phyloP scores from a whole-genome alignment of 108 stramenopile species.

The Mediolabrus comicus region DNA sequence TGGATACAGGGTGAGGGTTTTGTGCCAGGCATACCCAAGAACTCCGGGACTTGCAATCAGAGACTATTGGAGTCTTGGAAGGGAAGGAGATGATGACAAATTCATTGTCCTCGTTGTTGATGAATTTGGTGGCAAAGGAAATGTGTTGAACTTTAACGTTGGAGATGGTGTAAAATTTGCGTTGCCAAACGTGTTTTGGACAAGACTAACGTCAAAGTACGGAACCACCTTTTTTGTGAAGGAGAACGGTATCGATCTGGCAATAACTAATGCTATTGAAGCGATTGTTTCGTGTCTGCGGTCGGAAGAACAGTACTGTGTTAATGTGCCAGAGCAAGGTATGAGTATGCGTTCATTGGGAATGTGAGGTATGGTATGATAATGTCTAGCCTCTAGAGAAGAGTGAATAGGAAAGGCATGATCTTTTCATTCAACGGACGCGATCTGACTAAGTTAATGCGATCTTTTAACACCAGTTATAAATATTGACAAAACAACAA shows the following conservation, averaged over 20 bases:
- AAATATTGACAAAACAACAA: background rate
- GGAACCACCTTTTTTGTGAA: slow-evolving; percentile 83
- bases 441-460: too few species aligned
- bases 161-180: slow-evolving; percentile 85
- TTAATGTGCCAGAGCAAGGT: slow-evolving; percentile 71
- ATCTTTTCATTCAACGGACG: background rate
- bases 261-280: slow-evolving; percentile 82
- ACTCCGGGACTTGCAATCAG: slow-evolving; percentile 77
- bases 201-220: slow-evolving; percentile 72
- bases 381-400: background rate
- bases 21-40: slow-evolving; percentile 85
- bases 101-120: slow-evolving; percentile 85
- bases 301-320: slow-evolving; percentile 83
- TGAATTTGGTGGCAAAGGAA: slow-evolving; percentile 84
- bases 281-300: slow-evolving; percentile 75
- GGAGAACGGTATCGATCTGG: slow-evolving; percentile 85
- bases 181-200: slow-evolving; percentile 89
- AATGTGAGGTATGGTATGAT: slow-evolving; percentile 2
- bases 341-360: slow-evolving; percentile 73
- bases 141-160: slow-evolving; percentile 88
- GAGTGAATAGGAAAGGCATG: background rate
- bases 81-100: slow-evolving; percentile 88
- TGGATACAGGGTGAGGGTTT: slow-evolving; percentile 72
- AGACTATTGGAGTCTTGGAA: slow-evolving; percentile 89
- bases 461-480: too few species aligned